phyloP scores from a whole-genome alignment of 164 flowering plant genomes.

The Saururus chinensis region DNA sequence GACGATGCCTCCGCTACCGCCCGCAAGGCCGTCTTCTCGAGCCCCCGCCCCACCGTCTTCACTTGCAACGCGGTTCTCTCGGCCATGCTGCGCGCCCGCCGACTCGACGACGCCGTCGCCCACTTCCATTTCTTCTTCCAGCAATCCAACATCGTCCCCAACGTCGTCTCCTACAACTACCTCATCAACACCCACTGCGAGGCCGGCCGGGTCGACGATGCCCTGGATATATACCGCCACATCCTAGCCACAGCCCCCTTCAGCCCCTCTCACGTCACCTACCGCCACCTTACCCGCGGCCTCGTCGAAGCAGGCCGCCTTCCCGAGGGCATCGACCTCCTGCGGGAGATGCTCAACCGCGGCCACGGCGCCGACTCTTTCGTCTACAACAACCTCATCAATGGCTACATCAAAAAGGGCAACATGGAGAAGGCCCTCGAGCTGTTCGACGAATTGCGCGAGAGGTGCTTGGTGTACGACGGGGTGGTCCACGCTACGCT shows the following conservation, averaged over 20 bases:
- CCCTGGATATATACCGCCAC: slow-evolving; percentile 34
- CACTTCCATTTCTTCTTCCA: slow-evolving; percentile 57
- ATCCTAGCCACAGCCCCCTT: slow-evolving; percentile 58
- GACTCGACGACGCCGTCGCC: slow-evolving; percentile 47
- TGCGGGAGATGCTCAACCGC: slow-evolving; percentile 64
- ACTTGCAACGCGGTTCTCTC: slow-evolving; percentile 67
- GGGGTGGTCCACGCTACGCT: slow-evolving; percentile 66
- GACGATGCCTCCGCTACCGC: slow-evolving; percentile 56
- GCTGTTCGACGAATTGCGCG: slow-evolving; percentile 67
- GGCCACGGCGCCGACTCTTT: slow-evolving; percentile 79
- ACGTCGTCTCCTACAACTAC: slow-evolving; percentile 62
- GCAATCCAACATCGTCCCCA: slow-evolving; percentile 54
- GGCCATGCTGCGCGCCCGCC: slow-evolving; percentile 58
- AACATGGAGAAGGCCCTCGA: slow-evolving; percentile 58
- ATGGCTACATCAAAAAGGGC: slow-evolving; percentile 42
- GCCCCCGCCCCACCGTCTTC: slow-evolving; percentile 16
- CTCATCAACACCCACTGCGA: slow-evolving; percentile 62
- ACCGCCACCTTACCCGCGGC: slow-evolving; percentile 66
- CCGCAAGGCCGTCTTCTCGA: slow-evolving; percentile 56
- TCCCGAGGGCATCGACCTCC: slow-evolving; percentile 44
- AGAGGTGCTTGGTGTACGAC: slow-evolving; percentile 65
- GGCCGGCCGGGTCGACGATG: slow-evolving; percentile 38
- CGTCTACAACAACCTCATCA: slow-evolving; percentile 57
- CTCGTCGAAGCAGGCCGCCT: slow-evolving; percentile 49
- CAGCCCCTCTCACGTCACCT: slow-evolving; percentile 56